Evolutionary conservation across 768 basidiomycete species (phyloP).

Genomic region (Tylopilus intermedius): DNA sequence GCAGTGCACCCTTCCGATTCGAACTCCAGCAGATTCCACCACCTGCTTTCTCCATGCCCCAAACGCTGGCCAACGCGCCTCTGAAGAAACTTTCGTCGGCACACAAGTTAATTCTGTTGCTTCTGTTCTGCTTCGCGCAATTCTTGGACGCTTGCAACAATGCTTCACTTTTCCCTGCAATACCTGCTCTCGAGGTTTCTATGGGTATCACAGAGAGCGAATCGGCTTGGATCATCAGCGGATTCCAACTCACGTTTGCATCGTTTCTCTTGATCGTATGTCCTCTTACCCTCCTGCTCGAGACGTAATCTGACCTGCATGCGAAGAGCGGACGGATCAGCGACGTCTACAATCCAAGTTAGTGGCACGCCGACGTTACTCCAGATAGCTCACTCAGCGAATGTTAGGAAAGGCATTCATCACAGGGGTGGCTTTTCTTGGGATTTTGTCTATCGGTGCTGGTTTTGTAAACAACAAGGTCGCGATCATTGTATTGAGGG

Average conservation of each 20-base stretch:
- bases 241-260: slow-evolving; percentile 45
- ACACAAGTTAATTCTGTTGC: slow-evolving; percentile 30
- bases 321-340: slow-evolving; percentile 26
- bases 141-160: slow-evolving; percentile 44
- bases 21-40: no score
- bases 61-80: background rate
- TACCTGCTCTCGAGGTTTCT: slow-evolving; percentile 30
- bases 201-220: slow-evolving; percentile 10
- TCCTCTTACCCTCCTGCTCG: background rate
- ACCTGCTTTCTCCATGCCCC: no score
- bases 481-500: slow-evolving; percentile 46
- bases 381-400: slow-evolving; percentile 26
- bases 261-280: slow-evolving; percentile 31
- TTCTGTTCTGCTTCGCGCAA: slow-evolving; percentile 37
- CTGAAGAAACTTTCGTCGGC: slow-evolving; percentile 16
- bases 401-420: slow-evolving; percentile 40
- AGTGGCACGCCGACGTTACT: slow-evolving; percentile 16
- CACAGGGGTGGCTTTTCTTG: slow-evolving; percentile 37
- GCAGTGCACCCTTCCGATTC: no score
- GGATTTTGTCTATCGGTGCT: slow-evolving; percentile 39
- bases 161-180: slow-evolving; percentile 36
- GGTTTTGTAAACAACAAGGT: slow-evolving; percentile 46
- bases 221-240: slow-evolving; percentile 37
- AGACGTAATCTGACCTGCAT: slow-evolving; percentile 5
- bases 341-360: slow-evolving; percentile 30